Evolutionary conservation across 2,329 filamentous ascomycete genomes (phyloP), one percentile per base, ranked within the genome.

Genomic region (Hypomyces rosellus): DNA sequence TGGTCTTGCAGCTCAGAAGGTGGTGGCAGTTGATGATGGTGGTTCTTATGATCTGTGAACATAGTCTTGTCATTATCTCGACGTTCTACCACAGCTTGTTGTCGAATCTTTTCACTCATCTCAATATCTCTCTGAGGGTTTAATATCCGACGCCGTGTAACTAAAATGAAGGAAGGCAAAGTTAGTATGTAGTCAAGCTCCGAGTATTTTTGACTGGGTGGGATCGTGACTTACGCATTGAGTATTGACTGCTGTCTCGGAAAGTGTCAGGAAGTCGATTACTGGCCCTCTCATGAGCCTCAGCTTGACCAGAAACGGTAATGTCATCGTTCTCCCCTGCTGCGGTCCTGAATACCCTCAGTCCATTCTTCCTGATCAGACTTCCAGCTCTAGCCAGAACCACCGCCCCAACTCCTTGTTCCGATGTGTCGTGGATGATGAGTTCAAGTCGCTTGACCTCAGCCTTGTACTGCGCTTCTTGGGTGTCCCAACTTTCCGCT

Each of bases 361-460:
- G 40, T 15, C 20, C 16, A 14, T 42, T 42, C 40, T 34, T 42
- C 30, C 57, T 57, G n/a, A 63, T 49, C 13, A 75, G 55, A 39
- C 71, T 75, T 13, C 65, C 65, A 4, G 69, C 65, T 40, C 73
- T 66, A 12, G 71, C 72, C 20, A 76, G 52, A 1, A 68, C 61
- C 2, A 76, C 74, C n/a, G 69, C 69, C 49, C 70, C 71, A 33
- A 76, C 61, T 3, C 73, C 71, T 22, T 68, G 64, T 54, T 55
- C 68, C 64, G 59, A 76, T 64, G 57, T 73, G 64, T 20, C 45
- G 33, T 63, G 62, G 33, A 64, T 62, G 15, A 65, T 53, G 36
- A 65, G 51, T 53, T 68, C 62, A 3, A 68, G 62, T 11, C 64
- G 62, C 45, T 61, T 64, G 22, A 64, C 59, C 38, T 69, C 61